phyloP scores from a whole-genome alignment of 768 basidiomycete species.

The Boletus reticulatus region DNA sequence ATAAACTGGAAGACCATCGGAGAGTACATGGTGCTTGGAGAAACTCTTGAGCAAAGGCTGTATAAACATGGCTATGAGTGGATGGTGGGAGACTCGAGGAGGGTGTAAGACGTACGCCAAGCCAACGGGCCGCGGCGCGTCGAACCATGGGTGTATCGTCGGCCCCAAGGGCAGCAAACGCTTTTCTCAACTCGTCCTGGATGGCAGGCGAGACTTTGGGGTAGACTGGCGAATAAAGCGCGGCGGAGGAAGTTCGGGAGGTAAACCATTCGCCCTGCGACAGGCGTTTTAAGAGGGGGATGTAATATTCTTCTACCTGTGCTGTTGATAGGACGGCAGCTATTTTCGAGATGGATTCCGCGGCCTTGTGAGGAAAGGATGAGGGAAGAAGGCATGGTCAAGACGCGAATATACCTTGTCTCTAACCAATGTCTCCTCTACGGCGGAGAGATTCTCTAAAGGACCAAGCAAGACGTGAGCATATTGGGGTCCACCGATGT shows the following conservation, averaged over 20 bases:
- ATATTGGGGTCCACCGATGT: constrained; percentile 84
- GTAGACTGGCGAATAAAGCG: constrained; percentile 90
- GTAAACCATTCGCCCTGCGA: constrained; percentile 99
- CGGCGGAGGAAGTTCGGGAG: constrained; percentile 92
- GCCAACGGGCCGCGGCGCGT: constrained; percentile 93
- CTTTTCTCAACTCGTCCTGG: constrained; percentile 87
- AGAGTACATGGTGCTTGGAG: constrained; percentile 74
- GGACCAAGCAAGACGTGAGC: constrained; percentile 90
- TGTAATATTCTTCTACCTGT: constrained; percentile 87
- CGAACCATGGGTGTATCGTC: constrained; percentile 99
- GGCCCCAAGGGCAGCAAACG: constrained; percentile 75
- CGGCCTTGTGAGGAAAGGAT: constrained; percentile 57
- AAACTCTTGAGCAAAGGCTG: constrained; percentile 81
- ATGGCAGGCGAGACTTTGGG: constrained; percentile 65
- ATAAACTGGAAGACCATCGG: constrained; percentile 90
- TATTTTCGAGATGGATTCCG: constrained; percentile 93
- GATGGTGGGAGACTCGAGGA: neutral
- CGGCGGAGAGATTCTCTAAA: constrained; percentile 91
- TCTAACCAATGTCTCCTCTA: constrained; percentile 96
- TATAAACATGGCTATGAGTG: constrained; percentile 10
- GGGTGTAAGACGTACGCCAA: constrained; percentile 68
- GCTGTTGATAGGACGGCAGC: constrained; percentile 69
- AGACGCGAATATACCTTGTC: constrained; percentile 72
- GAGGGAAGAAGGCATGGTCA: neutral
- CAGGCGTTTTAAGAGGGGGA: constrained; percentile 87